Base-by-base conservation (phyloP, 2,329 filamentous ascomycete species). In the Trichoderma oligosporum region DNA sequence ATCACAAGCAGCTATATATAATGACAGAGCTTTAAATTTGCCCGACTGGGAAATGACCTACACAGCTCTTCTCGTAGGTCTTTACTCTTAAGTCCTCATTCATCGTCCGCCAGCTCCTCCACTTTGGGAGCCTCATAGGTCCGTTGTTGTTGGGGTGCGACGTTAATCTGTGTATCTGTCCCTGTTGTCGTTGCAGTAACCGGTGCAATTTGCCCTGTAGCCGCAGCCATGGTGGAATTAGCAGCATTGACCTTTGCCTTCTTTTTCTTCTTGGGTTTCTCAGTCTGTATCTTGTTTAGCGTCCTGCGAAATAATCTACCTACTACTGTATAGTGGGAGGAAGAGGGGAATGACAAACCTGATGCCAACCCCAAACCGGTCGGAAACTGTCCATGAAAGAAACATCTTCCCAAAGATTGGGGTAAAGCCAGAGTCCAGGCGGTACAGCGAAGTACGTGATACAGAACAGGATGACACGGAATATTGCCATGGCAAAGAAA, bases 341-440 rank as follows among this genome's bases (percentile, higher is more conserved):
- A 7, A 3, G 7, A 24, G 18, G 9, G 4, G 22, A 53, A 12
- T 24, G 57, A 73, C 82, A 73, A 70, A 95, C 91, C 83, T 96
- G 92, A 73, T 99, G 94, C 94, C 94, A 99, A 60, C 91, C 94
- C 93, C 94, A 99, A 5, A 96, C 76, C 18, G 94, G 94, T 69
- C 87, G 87, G 82, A 99, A 99, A 68, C 89, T 95, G 71, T 99
- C 94, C 73, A 99, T 88, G 76, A 99, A 97, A 7, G 93, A 96
- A 25, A 99, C 94, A 70, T 99, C 94, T 72, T 99, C 94, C 78
- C 97, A 99, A 18, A 99, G 77, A 70, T 99, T 99, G 47, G 94
- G 94, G 76, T 93, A 99, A 42, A 99, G 81, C 94, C 94, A 99
- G n/a, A 99, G 80, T 66, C 94, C 94, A 2, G 94, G 94, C 3